A percentile compares a stretch with the other conserved stretches of the same genome.
Conservation (phyloP, 345 rosid species). For the Linum trigynum region DNA sequence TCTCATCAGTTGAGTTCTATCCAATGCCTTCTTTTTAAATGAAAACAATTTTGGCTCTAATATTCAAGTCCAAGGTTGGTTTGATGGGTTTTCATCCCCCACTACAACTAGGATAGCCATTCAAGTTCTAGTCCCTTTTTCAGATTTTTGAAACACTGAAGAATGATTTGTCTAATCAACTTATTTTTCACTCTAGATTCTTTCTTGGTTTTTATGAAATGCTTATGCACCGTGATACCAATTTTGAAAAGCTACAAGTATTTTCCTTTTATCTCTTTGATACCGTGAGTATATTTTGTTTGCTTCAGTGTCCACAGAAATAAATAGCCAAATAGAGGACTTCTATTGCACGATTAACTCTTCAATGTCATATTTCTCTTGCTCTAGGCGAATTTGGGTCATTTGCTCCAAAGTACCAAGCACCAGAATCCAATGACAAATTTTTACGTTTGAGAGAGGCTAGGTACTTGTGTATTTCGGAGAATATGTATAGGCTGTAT, state of each 20-base stretch:
- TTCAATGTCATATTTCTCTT: background rate
- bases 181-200: background rate
- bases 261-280: constrained; percentile 6
- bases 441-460: constrained; percentile 21
- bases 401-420: constrained; percentile 29
- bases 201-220: background rate
- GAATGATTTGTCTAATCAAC: background rate
- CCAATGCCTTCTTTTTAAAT: background rate
- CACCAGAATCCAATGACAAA: constrained; percentile 23
- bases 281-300: background rate
- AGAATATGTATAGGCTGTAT: background rate
- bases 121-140: too few species aligned
- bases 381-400: constrained; percentile 24
- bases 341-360: background rate
- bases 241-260: background rate
- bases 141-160: background rate
- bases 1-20: constrained; percentile 29
- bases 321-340: background rate
- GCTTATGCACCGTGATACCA: background rate
- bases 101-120: too few species aligned
- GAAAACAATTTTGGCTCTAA: background rate
- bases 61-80: too few species aligned
- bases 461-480: constrained; percentile 26
- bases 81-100: too few species aligned
- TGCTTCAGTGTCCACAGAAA: background rate